These are phyloP conservation scores for Pleurotus citrinopileatus DNA, from an alignment of 768 basidiomycete species.

Conservation along the genomic window DNA sequence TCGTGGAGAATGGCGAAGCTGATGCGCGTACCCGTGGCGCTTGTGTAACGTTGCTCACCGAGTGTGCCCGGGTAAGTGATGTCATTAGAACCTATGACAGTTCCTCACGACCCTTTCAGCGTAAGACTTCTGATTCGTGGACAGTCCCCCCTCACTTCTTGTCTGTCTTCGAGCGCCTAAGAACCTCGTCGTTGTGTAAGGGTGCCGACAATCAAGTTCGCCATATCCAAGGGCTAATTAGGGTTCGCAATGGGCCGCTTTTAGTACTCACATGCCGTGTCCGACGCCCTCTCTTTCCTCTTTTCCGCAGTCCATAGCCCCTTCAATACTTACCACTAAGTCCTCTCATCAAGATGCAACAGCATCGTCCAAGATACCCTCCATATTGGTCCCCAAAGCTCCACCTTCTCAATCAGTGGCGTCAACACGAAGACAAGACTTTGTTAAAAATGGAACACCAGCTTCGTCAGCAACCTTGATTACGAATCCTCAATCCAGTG, in stretches of 20 bases:
- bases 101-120: conserved; percentile 27
- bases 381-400: neutral
- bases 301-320: conserved; percentile 38
- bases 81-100: conserved; percentile 5
- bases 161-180: conserved; percentile 28
- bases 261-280: conserved; percentile 31
- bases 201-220: conserved; percentile 20
- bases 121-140: conserved; percentile 41
- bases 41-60: conserved; percentile 40
- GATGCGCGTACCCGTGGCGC: conserved; percentile 30
- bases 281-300: conserved; percentile 35
- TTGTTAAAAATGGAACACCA: neutral
- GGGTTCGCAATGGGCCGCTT: conserved; percentile 54
- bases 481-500: neutral
- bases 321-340: conserved; percentile 16
- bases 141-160: conserved; percentile 37
- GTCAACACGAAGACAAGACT: neutral
- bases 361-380: neutral
- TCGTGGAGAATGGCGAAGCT: conserved; percentile 25
- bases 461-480: neutral
- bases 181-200: conserved; percentile 17
- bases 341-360: conserved; percentile 13
- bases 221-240: conserved; percentile 43
- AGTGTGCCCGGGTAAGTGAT: conserved; percentile 36
- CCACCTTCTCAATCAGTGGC: neutral